phyloP scores from a whole-genome alignment of 257 asterid genomes.

The Oldenlandia corymbosa region DNA sequence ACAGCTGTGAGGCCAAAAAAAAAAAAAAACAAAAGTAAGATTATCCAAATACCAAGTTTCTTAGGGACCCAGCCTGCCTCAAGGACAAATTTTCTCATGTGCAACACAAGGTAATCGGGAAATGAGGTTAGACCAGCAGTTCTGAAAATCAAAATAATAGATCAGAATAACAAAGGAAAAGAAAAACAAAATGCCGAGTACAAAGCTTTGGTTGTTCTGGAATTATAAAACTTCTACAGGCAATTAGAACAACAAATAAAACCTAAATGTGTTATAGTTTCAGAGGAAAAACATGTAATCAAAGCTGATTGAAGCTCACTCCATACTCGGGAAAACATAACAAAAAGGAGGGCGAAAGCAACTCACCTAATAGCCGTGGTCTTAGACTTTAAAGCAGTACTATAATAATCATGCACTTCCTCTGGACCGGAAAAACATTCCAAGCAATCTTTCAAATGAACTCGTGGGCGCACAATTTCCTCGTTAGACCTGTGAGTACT shows the following conservation, averaged over 20 bases:
- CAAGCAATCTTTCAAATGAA: conserved; percentile 74
- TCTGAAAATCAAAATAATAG: conserved; percentile 39
- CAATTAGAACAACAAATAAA: too few relatives aligned
- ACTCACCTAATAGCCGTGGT: conserved; percentile 87
- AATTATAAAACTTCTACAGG: neutral
- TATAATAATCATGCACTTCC: conserved; percentile 84
- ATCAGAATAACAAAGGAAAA: conserved; percentile 4
- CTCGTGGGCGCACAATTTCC: conserved; percentile 92
- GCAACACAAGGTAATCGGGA: conserved; percentile 91
- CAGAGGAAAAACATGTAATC: too few relatives aligned
- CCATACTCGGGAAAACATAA: neutral
- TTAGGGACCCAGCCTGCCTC: conserved; percentile 98
- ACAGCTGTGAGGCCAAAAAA: too few relatives aligned
- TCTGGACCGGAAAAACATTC: conserved; percentile 80
- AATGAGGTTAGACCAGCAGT: conserved; percentile 89
- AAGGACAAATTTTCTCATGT: conserved; percentile 88
- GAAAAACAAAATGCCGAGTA: neutral
- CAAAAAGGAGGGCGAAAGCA: conserved; percentile 5
- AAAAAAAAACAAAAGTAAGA: conserved; percentile 14
- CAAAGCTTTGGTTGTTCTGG: neutral
- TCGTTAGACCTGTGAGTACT: conserved; percentile 53
- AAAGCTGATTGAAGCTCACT: neutral
- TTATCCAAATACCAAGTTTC: conserved; percentile 58
- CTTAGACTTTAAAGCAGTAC: conserved; percentile 69
- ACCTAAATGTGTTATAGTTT: too few relatives aligned